These are phyloP conservation scores for Pholiota microspora DNA, from an alignment of 768 basidiomycete genomes.

Conservation along the genomic window DNA sequence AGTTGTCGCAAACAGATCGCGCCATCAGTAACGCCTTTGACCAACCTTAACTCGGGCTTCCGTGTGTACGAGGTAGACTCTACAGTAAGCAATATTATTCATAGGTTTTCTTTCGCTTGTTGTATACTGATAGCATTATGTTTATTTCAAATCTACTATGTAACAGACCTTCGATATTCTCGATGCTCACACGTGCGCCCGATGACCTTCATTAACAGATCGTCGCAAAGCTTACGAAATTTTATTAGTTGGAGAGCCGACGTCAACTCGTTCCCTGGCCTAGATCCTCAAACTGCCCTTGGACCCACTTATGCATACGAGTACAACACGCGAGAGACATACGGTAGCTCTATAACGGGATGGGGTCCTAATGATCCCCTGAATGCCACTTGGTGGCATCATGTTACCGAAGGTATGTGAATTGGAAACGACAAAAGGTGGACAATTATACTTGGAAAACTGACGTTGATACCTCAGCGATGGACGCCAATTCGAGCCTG, in stretches of 20 bases:
- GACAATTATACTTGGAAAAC: not conserved
- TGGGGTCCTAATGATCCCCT: constrained; percentile 68
- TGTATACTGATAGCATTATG: no score
- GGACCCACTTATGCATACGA: constrained; percentile 68
- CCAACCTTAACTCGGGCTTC: constrained; percentile 75
- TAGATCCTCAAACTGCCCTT: constrained; percentile 52
- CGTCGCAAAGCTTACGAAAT: not conserved
- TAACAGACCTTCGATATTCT: constrained; percentile 76
- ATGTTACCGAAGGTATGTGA: constrained; percentile 63
- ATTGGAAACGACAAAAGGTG: not conserved
- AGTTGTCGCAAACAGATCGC: constrained; percentile 42
- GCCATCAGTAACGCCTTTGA: constrained; percentile 68
- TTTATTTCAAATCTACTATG: no score
- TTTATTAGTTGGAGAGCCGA: constrained; percentile 58
- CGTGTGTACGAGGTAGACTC: constrained; percentile 72
- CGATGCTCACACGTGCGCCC: constrained; percentile 71
- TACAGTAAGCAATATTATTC: constrained; percentile 42
- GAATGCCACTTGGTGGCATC: constrained; percentile 85
- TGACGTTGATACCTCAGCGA: constrained; percentile 43
- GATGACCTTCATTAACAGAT: constrained; percentile 1
- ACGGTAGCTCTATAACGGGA: constrained; percentile 52
- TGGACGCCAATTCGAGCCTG: constrained; percentile 54
- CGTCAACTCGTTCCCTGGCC: constrained; percentile 53
- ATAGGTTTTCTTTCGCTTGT: no score
- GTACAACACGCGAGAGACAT: constrained; percentile 69